Evolutionary conservation across 2,329 filamentous ascomycete species (phyloP).

Genomic region (Botrytis tulipae): DNA sequence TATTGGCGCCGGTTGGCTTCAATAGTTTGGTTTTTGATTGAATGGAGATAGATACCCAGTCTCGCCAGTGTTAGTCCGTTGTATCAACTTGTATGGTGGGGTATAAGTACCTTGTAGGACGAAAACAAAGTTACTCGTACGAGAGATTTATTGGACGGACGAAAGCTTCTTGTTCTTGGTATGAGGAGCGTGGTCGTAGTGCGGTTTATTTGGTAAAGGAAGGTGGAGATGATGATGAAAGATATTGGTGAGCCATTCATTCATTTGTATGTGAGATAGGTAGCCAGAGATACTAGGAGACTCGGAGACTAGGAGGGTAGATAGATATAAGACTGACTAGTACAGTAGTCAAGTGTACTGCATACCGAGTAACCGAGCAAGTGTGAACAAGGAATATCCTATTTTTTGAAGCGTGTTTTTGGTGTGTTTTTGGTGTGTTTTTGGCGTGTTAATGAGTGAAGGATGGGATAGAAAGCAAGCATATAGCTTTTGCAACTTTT

Average conservation of each 20-base stretch:
- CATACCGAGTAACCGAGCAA: background rate
- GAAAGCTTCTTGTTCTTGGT: background rate
- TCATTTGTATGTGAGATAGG: background rate
- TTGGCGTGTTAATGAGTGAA: no score
- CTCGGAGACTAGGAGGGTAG: background rate
- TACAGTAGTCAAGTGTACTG: background rate
- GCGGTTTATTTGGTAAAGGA: background rate
- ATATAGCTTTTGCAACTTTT: background rate
- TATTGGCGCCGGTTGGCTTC: background rate
- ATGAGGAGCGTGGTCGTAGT: background rate
- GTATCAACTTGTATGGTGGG: background rate
- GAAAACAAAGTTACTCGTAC: background rate
- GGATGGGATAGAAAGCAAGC: background rate
- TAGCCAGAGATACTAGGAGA: background rate
- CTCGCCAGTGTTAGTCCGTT: background rate
- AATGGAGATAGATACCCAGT: background rate
- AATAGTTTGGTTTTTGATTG: background rate
- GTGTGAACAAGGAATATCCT: conserved; percentile 2
- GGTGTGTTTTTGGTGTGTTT: background rate
- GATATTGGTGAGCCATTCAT: background rate
- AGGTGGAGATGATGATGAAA: background rate
- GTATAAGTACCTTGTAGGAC: background rate
- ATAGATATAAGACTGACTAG: background rate
- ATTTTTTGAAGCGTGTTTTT: background rate
- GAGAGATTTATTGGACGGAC: background rate